Conservation (phyloP, 495 filamentous ascomycete species). For the Niebla homalea region DNA sequence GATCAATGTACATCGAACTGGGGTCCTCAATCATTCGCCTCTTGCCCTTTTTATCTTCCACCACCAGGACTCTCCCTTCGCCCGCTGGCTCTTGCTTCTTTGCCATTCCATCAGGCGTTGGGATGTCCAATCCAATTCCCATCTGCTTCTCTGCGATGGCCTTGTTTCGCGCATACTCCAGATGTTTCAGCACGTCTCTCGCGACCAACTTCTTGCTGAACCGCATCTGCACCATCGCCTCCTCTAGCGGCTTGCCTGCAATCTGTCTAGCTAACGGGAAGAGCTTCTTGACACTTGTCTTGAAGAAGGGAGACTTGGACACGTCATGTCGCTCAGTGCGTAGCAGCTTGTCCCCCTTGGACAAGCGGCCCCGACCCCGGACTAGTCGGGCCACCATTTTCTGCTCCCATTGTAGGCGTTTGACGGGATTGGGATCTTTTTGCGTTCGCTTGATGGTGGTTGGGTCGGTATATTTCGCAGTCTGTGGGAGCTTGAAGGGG, state of each 20-base stretch:
- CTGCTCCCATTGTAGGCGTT: slow-evolving; percentile 58
- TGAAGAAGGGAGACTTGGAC: slow-evolving; percentile 50
- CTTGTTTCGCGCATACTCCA: slow-evolving; percentile 61
- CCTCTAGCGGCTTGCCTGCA: slow-evolving; percentile 76
- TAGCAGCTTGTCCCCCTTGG: slow-evolving; percentile 45
- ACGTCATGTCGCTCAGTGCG: slow-evolving; percentile 59
- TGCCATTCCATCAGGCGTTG: background rate
- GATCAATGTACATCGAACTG: slow-evolving; percentile 66
- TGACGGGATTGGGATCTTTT: slow-evolving; percentile 51
- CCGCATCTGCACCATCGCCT: slow-evolving; percentile 89
- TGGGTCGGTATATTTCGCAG: background rate
- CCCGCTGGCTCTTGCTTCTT: slow-evolving; percentile 31
- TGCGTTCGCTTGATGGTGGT: slow-evolving; percentile 21
- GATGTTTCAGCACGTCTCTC: slow-evolving; percentile 59
- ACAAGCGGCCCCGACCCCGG: slow-evolving; percentile 51
- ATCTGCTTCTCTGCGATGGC: slow-evolving; percentile 71
- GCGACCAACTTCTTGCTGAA: slow-evolving; percentile 91
- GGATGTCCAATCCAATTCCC: slow-evolving; percentile 48
- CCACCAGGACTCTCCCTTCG: slow-evolving; percentile 26
- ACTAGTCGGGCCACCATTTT: slow-evolving; percentile 69
- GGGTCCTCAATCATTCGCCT: slow-evolving; percentile 52
- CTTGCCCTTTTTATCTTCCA: slow-evolving; percentile 39
- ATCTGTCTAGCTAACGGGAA: slow-evolving; percentile 74
- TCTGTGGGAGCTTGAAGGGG: background rate
- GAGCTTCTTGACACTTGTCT: slow-evolving; percentile 83